These are phyloP conservation scores for Ogataea allantospora DNA, from an alignment of 805 yeast species.

Conservation along the genomic window DNA sequence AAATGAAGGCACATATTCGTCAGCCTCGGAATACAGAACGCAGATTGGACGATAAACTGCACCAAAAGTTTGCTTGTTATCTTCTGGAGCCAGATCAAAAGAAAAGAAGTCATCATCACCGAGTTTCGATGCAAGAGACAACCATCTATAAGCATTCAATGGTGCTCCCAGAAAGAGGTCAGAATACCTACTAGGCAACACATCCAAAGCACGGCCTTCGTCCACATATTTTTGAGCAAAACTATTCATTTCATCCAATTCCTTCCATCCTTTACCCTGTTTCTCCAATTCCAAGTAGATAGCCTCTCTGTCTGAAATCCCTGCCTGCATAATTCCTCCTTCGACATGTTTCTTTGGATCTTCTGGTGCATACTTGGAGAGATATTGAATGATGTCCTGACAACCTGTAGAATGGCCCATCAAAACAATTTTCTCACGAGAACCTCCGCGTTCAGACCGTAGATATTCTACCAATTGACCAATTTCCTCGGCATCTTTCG, in stretches of 20 bases:
- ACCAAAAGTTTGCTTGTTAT: slow-evolving; percentile 52
- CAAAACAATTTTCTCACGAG: slow-evolving; percentile 50
- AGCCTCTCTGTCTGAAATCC: slow-evolving; percentile 67
- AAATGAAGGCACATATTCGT: slow-evolving; percentile 56
- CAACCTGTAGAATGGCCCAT: slow-evolving; percentile 87
- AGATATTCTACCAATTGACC: slow-evolving; percentile 53
- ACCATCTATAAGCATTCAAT: slow-evolving; percentile 66
- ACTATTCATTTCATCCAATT: slow-evolving; percentile 24
- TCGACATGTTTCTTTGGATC: slow-evolving; percentile 34
- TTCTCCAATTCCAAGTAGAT: slow-evolving; percentile 21
- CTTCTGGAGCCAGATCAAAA: slow-evolving; percentile 50
- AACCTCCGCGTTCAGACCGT: slow-evolving; percentile 42
- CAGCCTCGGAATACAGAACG: slow-evolving; percentile 57
- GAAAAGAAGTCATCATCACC: slow-evolving; percentile 87
- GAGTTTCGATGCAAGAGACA: slow-evolving; percentile 51
- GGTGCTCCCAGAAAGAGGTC: slow-evolving; percentile 52
- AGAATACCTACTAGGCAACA: slow-evolving; percentile 52
- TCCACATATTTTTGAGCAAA: slow-evolving; percentile 40
- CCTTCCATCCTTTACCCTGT: slow-evolving; percentile 45
- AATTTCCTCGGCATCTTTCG: slow-evolving; percentile 59
- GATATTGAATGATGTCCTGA: slow-evolving; percentile 67
- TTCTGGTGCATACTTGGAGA: slow-evolving; percentile 37
- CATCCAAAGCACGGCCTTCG: slow-evolving; percentile 44
- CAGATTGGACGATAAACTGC: slow-evolving; percentile 45
- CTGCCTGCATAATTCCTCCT: slow-evolving; percentile 69